phyloP scores from a whole-genome alignment of 2,329 filamentous ascomycete species.

The Epichloe bromicola region DNA sequence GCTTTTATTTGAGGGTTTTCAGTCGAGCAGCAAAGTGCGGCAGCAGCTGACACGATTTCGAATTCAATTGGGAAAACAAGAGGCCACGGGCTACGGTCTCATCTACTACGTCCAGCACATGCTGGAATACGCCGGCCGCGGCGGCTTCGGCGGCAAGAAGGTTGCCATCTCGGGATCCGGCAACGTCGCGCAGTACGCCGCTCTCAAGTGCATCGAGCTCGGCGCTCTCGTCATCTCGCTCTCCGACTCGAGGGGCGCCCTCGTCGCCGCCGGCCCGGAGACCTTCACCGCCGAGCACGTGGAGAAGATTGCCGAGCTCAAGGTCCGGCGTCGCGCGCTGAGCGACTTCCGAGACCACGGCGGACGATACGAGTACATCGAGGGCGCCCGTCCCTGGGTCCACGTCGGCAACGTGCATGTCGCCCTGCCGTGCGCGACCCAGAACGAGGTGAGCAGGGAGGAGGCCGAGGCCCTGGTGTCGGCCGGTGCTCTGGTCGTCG shows the following conservation, averaged over 20 bases:
- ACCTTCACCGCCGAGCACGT: slow-evolving; percentile 69
- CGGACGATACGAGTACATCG: slow-evolving; percentile 71
- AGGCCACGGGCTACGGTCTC: slow-evolving; percentile 93
- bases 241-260: slow-evolving; percentile 78
- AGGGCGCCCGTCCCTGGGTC: slow-evolving; percentile 79
- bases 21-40: not conserved
- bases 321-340: slow-evolving; percentile 75
- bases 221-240: slow-evolving; percentile 86
- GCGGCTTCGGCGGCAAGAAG: slow-evolving; percentile 78
- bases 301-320: slow-evolving; percentile 66
- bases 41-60: not conserved
- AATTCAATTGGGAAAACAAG: slow-evolving; percentile 19
- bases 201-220: slow-evolving; percentile 91
- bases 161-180: slow-evolving; percentile 94
- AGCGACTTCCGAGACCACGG: slow-evolving; percentile 49
- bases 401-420: slow-evolving; percentile 85
- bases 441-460: slow-evolving; percentile 91
- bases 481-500: slow-evolving; percentile 70
- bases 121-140: slow-evolving; percentile 81
- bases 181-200: slow-evolving; percentile 96
- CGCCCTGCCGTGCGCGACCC: slow-evolving; percentile 83
- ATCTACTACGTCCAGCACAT: slow-evolving; percentile 96
- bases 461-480: slow-evolving; percentile 75
- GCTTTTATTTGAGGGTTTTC: not conserved
- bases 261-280: slow-evolving; percentile 58